Percentiles rank a stretch among this genome's conserved stretches.
Evolutionary conservation across 2,329 filamentous ascomycete species (phyloP).

Genomic region (Paraphoma chrysanthemicola): DNA sequence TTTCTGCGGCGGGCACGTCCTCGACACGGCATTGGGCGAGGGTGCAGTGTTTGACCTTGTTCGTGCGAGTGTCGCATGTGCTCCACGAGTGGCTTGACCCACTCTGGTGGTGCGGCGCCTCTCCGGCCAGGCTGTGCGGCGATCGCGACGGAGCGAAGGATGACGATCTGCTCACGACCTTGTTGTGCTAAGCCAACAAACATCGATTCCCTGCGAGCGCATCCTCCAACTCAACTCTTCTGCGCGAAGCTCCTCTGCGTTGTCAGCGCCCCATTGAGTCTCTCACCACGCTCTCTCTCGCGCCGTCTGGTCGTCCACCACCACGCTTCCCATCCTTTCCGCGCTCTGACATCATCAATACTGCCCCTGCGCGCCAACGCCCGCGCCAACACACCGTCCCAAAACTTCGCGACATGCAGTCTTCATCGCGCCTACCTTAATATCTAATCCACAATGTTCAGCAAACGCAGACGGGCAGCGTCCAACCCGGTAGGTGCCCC

Average conservation of each 20-base stretch:
- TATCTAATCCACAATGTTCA: constrained; percentile 42
- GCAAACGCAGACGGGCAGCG: constrained; percentile 36
- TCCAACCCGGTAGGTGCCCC: constrained; percentile 43
- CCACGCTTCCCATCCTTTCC: constrained; percentile 10
- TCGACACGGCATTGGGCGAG: background rate
- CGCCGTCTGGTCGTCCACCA: constrained; percentile 1
- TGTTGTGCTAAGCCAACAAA: constrained; percentile 1
- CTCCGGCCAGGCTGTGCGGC: background rate
- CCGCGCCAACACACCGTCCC: constrained; percentile 10
- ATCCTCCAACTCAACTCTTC: background rate
- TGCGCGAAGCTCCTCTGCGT: background rate
- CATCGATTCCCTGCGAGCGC: background rate
- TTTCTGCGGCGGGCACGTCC: background rate
- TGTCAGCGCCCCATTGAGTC: background rate
- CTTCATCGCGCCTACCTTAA: constrained; percentile 26
- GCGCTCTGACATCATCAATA: constrained; percentile 25
- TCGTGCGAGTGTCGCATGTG: constrained; percentile 3
- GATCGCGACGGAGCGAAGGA: constrained; percentile 1
- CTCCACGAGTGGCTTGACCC: background rate
- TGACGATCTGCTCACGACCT: constrained; percentile 3
- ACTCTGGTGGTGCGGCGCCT: background rate
- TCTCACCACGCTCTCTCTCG: constrained; percentile 4
- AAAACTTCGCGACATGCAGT: constrained; percentile 28
- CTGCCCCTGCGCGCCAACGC: constrained; percentile 10
- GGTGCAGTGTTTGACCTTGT: constrained; percentile 16